Evolutionary conservation across 805 yeast species (phyloP).

Genomic region (Hanseniaspora jakobsenii): DNA sequence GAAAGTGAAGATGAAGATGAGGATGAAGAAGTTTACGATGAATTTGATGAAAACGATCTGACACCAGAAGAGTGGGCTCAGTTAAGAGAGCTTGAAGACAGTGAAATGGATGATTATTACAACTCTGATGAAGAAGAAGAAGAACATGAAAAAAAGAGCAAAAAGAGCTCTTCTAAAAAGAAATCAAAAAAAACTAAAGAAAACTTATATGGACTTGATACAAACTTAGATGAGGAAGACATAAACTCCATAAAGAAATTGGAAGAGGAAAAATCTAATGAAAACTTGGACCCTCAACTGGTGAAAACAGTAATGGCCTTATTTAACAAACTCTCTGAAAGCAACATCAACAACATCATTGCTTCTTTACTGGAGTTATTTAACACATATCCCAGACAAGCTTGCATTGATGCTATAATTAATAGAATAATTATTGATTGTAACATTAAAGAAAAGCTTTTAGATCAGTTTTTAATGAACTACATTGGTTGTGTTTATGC

Average conservation of each 20-base stretch:
- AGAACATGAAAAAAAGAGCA: neutral
- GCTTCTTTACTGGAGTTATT: conserved; percentile 56
- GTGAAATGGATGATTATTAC: conserved; percentile 21
- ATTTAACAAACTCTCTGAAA: conserved; percentile 78
- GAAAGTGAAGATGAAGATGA: conserved; percentile 21
- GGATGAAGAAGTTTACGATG: conserved; percentile 30
- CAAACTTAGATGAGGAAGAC: conserved; percentile 16
- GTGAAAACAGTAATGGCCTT: conserved; percentile 65
- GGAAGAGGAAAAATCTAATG: conserved; percentile 5
- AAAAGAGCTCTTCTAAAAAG: conserved; percentile 20
- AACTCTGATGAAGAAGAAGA: conserved; percentile 24
- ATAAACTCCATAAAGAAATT: conserved; percentile 7
- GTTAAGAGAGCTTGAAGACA: conserved; percentile 24
- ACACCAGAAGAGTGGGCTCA: conserved; percentile 29
- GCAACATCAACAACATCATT: conserved; percentile 61
- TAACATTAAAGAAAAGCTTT: conserved; percentile 47
- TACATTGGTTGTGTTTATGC: conserved; percentile 71
- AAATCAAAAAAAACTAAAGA: conserved; percentile 32
- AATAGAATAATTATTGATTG: conserved; percentile 53
- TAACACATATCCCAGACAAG: conserved; percentile 57
- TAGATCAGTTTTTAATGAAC: conserved; percentile 67
- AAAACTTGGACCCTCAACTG: conserved; percentile 30
- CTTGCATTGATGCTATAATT: conserved; percentile 62
- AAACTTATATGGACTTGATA: conserved; percentile 64
- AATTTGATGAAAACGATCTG: conserved; percentile 31